These are phyloP conservation scores for Xylaria hypoxylon DNA, from an alignment of 2,329 filamentous ascomycete species.

Conservation along the genomic window DNA sequence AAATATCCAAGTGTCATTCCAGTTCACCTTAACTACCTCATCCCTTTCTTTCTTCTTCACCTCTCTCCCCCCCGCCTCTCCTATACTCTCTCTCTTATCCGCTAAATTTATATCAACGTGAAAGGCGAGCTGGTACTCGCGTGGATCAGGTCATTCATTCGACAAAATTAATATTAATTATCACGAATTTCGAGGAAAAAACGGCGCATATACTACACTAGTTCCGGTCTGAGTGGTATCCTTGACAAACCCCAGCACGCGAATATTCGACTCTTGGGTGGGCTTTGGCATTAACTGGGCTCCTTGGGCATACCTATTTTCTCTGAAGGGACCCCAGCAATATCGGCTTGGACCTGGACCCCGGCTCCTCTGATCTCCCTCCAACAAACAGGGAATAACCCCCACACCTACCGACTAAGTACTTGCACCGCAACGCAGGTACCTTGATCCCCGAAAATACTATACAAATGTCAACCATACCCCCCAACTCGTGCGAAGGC, in stretches of 20 bases:
- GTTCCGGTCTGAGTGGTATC: constrained; percentile 44
- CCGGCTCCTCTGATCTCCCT: constrained; percentile 51
- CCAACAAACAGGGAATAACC: constrained; percentile 50
- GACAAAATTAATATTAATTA: constrained; percentile 58
- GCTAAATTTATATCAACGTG: constrained; percentile 50
- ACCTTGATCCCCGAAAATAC: constrained; percentile 49
- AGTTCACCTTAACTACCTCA: constrained; percentile 55
- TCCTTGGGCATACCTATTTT: constrained; percentile 48
- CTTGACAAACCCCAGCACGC: constrained; percentile 45
- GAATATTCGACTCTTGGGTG: constrained; percentile 47
- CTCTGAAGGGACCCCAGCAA: constrained; percentile 48
- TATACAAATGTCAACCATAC: constrained; percentile 68
- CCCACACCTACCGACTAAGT: constrained; percentile 43
- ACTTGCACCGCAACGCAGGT: constrained; percentile 57
- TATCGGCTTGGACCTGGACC: constrained; percentile 53
- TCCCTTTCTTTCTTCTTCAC: constrained; percentile 50
- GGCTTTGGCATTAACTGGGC: constrained; percentile 51
- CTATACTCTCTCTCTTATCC: constrained; percentile 51
- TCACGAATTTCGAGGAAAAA: constrained; percentile 41
- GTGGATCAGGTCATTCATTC: constrained; percentile 65
- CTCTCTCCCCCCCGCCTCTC: constrained; percentile 52
- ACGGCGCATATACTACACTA: constrained; percentile 38
- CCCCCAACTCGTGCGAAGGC: constrained; percentile 69
- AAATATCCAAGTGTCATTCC: constrained; percentile 64
- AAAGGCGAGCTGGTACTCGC: constrained; percentile 71